phyloP scores from a whole-genome alignment of 2,329 filamentous ascomycete genomes.

The Phialocephala subalpina region DNA sequence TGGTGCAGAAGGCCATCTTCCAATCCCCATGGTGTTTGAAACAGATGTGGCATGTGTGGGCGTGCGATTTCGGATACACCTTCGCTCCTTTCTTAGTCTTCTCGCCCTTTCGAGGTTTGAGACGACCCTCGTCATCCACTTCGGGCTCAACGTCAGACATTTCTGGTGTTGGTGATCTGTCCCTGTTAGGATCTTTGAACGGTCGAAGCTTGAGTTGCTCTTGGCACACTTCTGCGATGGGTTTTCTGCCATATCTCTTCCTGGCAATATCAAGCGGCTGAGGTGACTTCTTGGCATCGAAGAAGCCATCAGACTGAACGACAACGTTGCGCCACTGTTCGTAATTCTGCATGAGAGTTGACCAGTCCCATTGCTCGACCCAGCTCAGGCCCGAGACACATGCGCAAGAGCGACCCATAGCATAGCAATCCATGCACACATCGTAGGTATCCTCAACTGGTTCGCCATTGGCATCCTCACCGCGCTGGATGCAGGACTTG shows the following conservation, averaged over 20 bases:
- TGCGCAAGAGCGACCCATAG: constrained; percentile 92
- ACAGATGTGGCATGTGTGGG: constrained; percentile 82
- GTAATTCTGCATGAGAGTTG: constrained; percentile 77
- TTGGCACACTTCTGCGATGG: constrained; percentile 92
- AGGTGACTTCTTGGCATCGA: constrained; percentile 71
- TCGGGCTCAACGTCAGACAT: constrained; percentile 61
- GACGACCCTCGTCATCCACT: constrained; percentile 69
- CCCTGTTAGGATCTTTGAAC: constrained; percentile 76
- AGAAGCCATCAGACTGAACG: constrained; percentile 73
- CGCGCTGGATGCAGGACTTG: constrained; percentile 77
- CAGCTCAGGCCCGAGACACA: constrained; percentile 87
- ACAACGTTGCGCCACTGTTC: constrained; percentile 85
- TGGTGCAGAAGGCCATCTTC: constrained; percentile 83
- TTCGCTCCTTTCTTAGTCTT: constrained; percentile 54
- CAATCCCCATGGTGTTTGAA: constrained; percentile 81
- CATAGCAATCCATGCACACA: constrained; percentile 97
- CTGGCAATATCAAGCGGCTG: constrained; percentile 75
- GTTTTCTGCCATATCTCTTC: constrained; percentile 73
- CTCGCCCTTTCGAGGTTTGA: constrained; percentile 70
- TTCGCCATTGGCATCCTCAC: constrained; percentile 65
- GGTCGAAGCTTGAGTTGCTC: constrained; percentile 83
- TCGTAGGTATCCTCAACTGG: constrained; percentile 81
- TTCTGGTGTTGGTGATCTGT: constrained; percentile 43
- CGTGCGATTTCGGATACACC: constrained; percentile 55
- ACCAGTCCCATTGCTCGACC: constrained; percentile 94